Evolutionary conservation across 208 protist species (phyloP).

Genomic region (Acanthamoeba culbertsoni): DNA sequence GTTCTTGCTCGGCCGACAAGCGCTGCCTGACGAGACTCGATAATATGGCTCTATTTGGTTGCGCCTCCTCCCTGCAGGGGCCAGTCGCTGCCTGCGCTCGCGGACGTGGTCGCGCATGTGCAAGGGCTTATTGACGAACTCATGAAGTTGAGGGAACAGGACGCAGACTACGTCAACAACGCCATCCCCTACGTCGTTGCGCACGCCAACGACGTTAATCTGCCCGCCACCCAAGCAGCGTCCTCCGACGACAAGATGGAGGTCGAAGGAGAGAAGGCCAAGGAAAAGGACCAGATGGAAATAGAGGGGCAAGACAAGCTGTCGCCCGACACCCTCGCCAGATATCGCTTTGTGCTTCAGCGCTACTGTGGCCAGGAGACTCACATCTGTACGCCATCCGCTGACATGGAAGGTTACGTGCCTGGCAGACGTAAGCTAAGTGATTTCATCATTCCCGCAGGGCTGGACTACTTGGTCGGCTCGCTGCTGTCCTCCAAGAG

Average conservation of each 20-base stretch:
- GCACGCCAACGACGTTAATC: constrained; percentile 42
- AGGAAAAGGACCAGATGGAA: too few species aligned
- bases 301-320: background rate
- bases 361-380: constrained; percentile 58
- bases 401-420: too few species aligned
- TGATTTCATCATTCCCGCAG: background rate
- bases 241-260: background rate
- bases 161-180: constrained; percentile 45
- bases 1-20: background rate
- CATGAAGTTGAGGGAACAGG: background rate
- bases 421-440: background rate
- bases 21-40: too few species aligned
- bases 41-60: background rate
- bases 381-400: constrained; percentile 10
- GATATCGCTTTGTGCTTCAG: constrained; percentile 44
- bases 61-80: background rate
- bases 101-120: background rate
- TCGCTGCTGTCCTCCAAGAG: constrained; percentile 60
- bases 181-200: constrained; percentile 54
- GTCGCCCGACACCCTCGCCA: background rate
- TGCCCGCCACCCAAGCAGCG: background rate
- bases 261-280: constrained; percentile 28
- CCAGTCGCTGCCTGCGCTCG: background rate
- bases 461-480: constrained; percentile 66
- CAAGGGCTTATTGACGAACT: constrained; percentile 16